phyloP scores from a whole-genome alignment of 2,329 filamentous ascomycete species.

The Trichoderma atroviride region DNA sequence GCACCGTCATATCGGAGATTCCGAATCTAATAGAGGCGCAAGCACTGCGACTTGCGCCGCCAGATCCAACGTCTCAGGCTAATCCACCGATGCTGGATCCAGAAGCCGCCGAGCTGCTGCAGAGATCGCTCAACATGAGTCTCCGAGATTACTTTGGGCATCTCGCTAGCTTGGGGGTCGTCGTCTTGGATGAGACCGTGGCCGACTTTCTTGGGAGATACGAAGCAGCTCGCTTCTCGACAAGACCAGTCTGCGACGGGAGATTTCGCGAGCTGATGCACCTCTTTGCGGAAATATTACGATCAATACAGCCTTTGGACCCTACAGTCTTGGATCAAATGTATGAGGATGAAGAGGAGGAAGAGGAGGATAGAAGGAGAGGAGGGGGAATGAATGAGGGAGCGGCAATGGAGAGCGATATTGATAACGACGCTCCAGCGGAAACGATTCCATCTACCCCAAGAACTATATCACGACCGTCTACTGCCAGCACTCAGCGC shows the following conservation, averaged over 20 bases:
- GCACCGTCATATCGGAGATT: slow-evolving; percentile 77
- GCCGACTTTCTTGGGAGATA: slow-evolving; percentile 74
- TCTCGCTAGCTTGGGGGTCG: slow-evolving; percentile 67
- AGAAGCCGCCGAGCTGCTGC: slow-evolving; percentile 70
- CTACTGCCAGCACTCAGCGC: slow-evolving; percentile 38
- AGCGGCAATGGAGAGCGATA: slow-evolving; percentile 44
- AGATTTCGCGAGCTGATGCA: slow-evolving; percentile 81
- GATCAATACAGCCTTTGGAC: slow-evolving; percentile 70
- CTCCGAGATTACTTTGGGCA: slow-evolving; percentile 78
- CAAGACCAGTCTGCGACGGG: slow-evolving; percentile 64
- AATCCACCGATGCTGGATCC: slow-evolving; percentile 59
- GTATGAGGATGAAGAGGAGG: slow-evolving; percentile 30
- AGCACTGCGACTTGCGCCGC: slow-evolving; percentile 80
- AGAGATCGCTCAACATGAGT: slow-evolving; percentile 70
- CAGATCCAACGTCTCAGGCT: slow-evolving; percentile 45
- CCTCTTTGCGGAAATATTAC: slow-evolving; percentile 78
- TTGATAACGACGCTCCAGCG: slow-evolving; percentile 51
- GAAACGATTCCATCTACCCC: slow-evolving; percentile 48
- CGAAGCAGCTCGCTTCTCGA: slow-evolving; percentile 83
- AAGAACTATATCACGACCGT: slow-evolving; percentile 37
- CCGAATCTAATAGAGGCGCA: slow-evolving; percentile 91
- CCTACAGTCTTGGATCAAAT: slow-evolving; percentile 50
- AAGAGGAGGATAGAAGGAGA: slow-evolving; percentile 32
- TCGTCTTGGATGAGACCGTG: slow-evolving; percentile 49
- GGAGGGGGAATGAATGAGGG: not conserved